Percentiles rank a stretch among this genome's conserved stretches.
Evolutionary conservation across 192 early-diverging fungal genomes (phyloP).

Genomic region (Coemansia sp.): DNA sequence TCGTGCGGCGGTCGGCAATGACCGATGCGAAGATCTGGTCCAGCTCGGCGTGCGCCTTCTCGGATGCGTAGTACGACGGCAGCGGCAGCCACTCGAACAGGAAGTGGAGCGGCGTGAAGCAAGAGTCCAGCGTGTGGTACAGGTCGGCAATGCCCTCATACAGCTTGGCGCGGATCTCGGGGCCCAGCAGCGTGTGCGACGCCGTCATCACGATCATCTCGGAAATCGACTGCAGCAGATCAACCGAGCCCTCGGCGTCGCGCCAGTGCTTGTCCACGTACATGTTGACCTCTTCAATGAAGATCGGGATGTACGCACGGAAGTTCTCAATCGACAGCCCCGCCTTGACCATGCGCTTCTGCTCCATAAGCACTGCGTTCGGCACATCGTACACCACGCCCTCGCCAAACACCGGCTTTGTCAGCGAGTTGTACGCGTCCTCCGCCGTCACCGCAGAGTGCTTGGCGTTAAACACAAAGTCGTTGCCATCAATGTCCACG

Average conservation of each 20-base stretch:
- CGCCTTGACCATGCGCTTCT: slow-evolving; percentile 98
- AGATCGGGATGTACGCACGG: slow-evolving; percentile 82
- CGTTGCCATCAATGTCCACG: slow-evolving; percentile 89
- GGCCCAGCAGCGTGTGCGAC: slow-evolving; percentile 90
- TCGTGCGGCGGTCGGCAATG: slow-evolving; percentile 73
- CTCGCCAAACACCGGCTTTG: slow-evolving; percentile 90
- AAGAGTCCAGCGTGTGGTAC: slow-evolving; percentile 92
- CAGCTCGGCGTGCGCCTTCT: slow-evolving; percentile 82
- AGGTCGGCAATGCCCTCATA: slow-evolving; percentile 82
- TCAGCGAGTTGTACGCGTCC: slow-evolving; percentile 90
- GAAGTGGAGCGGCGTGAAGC: slow-evolving; percentile 93
- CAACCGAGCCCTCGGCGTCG: slow-evolving; percentile 58
- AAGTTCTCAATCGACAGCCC: slow-evolving; percentile 85
- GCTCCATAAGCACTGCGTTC: slow-evolving; percentile 93
- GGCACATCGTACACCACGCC: slow-evolving; percentile 97
- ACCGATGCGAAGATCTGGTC: slow-evolving; percentile 76
- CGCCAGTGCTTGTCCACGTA: slow-evolving; percentile 73
- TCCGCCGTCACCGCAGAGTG: slow-evolving; percentile 84
- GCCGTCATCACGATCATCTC: slow-evolving; percentile 94
- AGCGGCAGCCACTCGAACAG: slow-evolving; percentile 91
- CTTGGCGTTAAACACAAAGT: slow-evolving; percentile 95
- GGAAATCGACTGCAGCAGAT: slow-evolving; percentile 78
- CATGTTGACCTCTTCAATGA: slow-evolving; percentile 75
- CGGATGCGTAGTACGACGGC: slow-evolving; percentile 81
- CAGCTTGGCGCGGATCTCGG: slow-evolving; percentile 85